Evolutionary conservation across 345 rosid species (phyloP), one percentile per base, ranked within the genome.

Genomic region (Hirschfeldia incana): DNA sequence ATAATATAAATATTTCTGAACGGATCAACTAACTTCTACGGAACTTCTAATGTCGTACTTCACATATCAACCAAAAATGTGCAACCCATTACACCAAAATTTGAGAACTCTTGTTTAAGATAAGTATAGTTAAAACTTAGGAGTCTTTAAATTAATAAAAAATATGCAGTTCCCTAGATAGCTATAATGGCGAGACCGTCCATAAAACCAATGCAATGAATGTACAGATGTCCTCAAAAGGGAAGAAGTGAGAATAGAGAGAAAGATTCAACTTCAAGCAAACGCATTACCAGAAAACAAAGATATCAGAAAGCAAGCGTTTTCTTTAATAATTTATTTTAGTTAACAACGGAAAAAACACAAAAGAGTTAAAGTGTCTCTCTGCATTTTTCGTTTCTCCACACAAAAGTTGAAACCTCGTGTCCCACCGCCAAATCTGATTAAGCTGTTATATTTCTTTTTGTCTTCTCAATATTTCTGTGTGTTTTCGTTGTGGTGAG

Each of bases 151-250:
- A 69, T 68, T 69, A 68, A 39, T 6, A 58, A 67, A 42, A 28
- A 13, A 12, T 17, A 8, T 66, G 8, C 30, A 53, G 9, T 42
- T 72, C 77, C 72, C 68, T 30, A 42, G 67, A 65, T 72, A 36
- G 55, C 30, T 32, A 57, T 44, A 65, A 59, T 32, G 73, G 77
- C 61, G 21, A 78, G 75, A 61, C 26, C 66, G 4, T 49, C 75
- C 55, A 59, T 17, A 58, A 76, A 67, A 21, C 73, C 73, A 66
- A 72, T 32, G 69, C 77, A 78, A 30, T 37, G 67, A 2, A 33
- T 72, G 66, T 55, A 72, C 81, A 65, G 72, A 65, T 78, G 81
- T 78, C 72, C 65, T 78, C 27, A 12, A 10, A 33, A 78, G 33
- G 67, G 5, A 58, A 78, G 58, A 77, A 49, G 80, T 17, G 64